Conservation (phyloP, 1,139 yeast species). For the Starmera stellimalicola region DNA sequence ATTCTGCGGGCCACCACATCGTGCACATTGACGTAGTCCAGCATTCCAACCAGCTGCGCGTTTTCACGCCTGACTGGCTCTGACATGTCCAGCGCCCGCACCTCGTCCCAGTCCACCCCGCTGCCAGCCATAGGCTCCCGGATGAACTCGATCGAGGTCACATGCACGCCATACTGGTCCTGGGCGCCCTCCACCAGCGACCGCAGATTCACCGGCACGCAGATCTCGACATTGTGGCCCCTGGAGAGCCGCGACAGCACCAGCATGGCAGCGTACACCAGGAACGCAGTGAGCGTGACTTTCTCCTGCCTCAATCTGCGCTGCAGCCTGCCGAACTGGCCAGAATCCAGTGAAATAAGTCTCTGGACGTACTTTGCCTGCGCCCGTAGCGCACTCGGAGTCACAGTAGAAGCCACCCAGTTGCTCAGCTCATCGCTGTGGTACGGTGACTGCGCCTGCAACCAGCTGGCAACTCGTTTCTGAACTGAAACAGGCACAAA, state of each 20-base stretch:
- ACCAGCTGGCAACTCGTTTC: neutral
- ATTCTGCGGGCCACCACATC: neutral
- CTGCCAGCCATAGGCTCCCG: neutral
- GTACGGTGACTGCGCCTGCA: neutral
- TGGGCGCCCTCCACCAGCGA: neutral
- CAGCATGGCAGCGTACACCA: neutral
- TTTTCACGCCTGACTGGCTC: too few species aligned
- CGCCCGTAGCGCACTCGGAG: neutral
- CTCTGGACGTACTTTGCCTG: neutral
- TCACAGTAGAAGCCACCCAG: neutral
- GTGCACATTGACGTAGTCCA: neutral
- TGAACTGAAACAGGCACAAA: neutral
- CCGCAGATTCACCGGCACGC: neutral
- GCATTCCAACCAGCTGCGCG: slow-evolving; percentile 1
- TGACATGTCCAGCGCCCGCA: too few species aligned
- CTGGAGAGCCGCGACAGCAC: neutral
- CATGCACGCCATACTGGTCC: neutral
- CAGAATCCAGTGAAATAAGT: neutral
- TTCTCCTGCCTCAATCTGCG: neutral
- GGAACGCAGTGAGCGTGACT: neutral
- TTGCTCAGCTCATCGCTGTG: neutral
- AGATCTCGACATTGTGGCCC: neutral
- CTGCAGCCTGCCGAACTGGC: neutral
- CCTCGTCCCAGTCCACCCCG: neutral
- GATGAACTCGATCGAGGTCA: neutral